Conservation (phyloP, 768 basidiomycete genomes). For the Psilocybe tampanensis region DNA sequence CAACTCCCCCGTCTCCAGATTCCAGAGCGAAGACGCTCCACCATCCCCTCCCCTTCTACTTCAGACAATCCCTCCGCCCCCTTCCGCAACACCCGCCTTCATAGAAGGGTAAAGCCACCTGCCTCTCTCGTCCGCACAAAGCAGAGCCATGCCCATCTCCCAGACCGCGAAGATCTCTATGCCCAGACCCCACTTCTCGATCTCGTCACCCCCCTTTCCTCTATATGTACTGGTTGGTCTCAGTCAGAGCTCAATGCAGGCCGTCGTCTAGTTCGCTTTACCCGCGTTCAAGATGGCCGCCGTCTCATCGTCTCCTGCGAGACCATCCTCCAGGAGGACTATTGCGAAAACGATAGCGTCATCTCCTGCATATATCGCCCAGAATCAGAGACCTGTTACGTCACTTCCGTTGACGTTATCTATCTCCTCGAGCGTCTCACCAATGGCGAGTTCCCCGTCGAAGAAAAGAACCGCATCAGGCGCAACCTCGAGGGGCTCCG, state of each 20-base stretch:
- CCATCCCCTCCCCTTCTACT: slow-evolving; percentile 41
- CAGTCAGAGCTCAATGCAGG: slow-evolving; percentile 66
- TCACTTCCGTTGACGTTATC: slow-evolving; percentile 96
- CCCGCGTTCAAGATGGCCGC: slow-evolving; percentile 75
- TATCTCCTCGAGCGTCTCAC: slow-evolving; percentile 81
- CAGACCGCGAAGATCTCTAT: slow-evolving; percentile 45
- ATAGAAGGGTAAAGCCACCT: slow-evolving; percentile 46
- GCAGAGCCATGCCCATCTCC: slow-evolving; percentile 29
- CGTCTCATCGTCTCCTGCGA: slow-evolving; percentile 80
- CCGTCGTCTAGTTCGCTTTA: slow-evolving; percentile 87
- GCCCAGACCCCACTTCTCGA: slow-evolving; percentile 62
- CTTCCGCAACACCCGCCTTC: slow-evolving; percentile 37
- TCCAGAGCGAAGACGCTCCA: slow-evolving; percentile 38
- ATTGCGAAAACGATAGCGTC: slow-evolving; percentile 73
- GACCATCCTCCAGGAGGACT: slow-evolving; percentile 72
- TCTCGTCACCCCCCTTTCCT: slow-evolving; percentile 57
- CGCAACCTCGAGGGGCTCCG: slow-evolving; percentile 92
- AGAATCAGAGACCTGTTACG: slow-evolving; percentile 75
- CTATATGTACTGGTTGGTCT: slow-evolving; percentile 60
- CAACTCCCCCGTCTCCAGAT: slow-evolving; percentile 35
- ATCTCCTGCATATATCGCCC: slow-evolving; percentile 94
- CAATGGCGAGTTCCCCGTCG: slow-evolving; percentile 83
- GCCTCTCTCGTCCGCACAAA: slow-evolving; percentile 47
- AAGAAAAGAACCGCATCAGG: slow-evolving; percentile 96
- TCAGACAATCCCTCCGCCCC: slow-evolving; percentile 32